Evolutionary conservation across 2,329 filamentous ascomycete genomes (phyloP).

Genomic region (Cladosporium phlei): DNA sequence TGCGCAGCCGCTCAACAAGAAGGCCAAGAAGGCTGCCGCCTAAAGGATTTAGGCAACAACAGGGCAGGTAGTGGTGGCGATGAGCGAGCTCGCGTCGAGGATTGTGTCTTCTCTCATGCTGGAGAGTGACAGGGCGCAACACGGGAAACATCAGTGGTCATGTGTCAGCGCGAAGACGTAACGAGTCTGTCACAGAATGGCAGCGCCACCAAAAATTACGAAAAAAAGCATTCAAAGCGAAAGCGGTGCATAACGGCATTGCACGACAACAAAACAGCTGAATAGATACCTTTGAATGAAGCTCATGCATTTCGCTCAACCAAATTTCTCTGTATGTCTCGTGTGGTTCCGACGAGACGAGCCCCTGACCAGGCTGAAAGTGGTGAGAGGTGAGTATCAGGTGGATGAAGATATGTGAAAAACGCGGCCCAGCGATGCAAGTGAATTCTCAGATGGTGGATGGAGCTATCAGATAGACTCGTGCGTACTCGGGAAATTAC

Average conservation of each 20-base stretch:
- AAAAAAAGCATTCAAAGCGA: conserved; percentile 4
- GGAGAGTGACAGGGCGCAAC: conserved; percentile 68
- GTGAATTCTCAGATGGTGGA: too few relatives aligned
- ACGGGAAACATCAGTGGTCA: too few relatives aligned
- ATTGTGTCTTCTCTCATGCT: conserved; percentile 19
- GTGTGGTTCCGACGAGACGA: not conserved
- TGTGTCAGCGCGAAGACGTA: too few relatives aligned
- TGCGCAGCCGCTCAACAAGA: conserved; percentile 70
- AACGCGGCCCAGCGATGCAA: too few relatives aligned
- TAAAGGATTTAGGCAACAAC: not conserved
- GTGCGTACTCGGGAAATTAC: too few relatives aligned
- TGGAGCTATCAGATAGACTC: too few relatives aligned
- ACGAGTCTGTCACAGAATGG: conserved; percentile 11
- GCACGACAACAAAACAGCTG: conserved; percentile 8
- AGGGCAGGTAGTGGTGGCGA: not conserved
- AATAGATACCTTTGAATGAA: conserved; percentile 14
- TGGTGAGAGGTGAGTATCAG: not conserved
- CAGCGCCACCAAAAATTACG: conserved; percentile 14
- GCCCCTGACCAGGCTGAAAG: not conserved
- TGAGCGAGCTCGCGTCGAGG: not conserved
- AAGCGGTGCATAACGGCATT: conserved; percentile 10
- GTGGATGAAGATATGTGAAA: too few relatives aligned
- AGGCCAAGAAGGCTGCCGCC: conserved; percentile 13
- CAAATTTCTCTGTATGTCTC: not conserved
- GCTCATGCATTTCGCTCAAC: conserved; percentile 7